Conservation (phyloP, 106 monocot genomes). For the Narthecium ossifragum region DNA sequence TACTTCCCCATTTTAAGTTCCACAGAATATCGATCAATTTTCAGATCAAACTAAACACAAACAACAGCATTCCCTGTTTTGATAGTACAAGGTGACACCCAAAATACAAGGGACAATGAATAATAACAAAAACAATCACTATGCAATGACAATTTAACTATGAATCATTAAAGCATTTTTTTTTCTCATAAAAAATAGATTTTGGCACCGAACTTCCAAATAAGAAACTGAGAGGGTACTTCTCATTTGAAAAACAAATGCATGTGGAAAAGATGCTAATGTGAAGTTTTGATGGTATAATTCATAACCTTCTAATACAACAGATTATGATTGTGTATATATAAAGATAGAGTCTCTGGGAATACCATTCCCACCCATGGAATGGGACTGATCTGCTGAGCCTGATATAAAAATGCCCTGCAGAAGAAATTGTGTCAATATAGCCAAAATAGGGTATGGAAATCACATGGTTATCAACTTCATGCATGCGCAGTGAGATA, state of each 20-base stretch:
- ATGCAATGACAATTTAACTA: too few species aligned
- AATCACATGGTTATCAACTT: too few species aligned
- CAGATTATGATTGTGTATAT: neutral
- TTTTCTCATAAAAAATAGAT: neutral
- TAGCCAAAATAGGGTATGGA: too few species aligned
- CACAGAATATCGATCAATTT: too few species aligned
- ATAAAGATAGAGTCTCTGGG: neutral
- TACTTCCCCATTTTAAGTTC: neutral
- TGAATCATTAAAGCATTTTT: too few species aligned
- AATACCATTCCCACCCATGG: slow-evolving; percentile 75
- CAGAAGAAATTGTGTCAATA: slow-evolving; percentile 2
- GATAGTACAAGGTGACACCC: neutral
- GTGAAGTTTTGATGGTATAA: neutral
- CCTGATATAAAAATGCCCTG: slow-evolving; percentile 88
- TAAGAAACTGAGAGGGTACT: neutral
- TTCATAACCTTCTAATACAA: too few species aligned
- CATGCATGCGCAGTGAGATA: too few species aligned
- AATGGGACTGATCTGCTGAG: slow-evolving; percentile 77
- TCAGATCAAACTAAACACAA: too few species aligned
- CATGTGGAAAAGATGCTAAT: neutral
- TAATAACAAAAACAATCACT: too few species aligned
- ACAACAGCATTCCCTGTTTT: neutral
- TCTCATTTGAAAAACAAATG: neutral
- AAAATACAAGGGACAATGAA: too few species aligned
- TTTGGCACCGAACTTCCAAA: neutral